Evolutionary conservation across 345 rosid genomes (phyloP), one percentile per base, ranked within the genome.

Genomic region (Brassica nigra): DNA sequence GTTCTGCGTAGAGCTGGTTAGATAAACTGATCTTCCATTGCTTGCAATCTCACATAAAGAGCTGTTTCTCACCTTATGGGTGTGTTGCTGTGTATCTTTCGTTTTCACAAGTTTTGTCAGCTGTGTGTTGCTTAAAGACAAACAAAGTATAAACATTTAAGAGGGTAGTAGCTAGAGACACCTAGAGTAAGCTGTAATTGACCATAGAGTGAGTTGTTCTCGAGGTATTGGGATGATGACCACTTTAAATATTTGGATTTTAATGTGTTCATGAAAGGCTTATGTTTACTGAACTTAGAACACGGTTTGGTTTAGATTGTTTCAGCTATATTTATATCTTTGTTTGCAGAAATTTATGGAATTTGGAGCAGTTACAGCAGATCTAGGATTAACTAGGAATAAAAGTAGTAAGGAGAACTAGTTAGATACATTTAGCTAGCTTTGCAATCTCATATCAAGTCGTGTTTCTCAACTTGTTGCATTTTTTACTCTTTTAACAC

Each of bases 81-180:
- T 3, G 97, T 78, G 88, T 95, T 68, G 37, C 37, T 33, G 37
- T 33, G 37, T 33, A 33, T 33, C 37, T 33, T 33, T 8, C 42
- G 27, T 37, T 37, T 37, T 37, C 42, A 37, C 42, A 37, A 37
- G 42, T 39, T 39, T 34, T 34, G 7, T 34, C 1, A 34, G 37
- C 37, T 39, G 47, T 39, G 47, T 39, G 27, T 39, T 39, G 47
- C 12, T 9, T 39, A 39, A 37, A 3, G 12, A 39, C 47, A 39
- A 39, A 39, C 14, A 10, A 39, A 10, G 47, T 39, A 3, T 39
- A 39, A 39, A 39, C 3, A 39, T 39, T 39, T 39, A 39, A 39
- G 42, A 37, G 42, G 42, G 42, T 37, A 37, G 8, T 37, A 37
- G 47, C 14, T 39, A 10, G 47, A 39, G 12, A 39, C 47, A 39